phyloP scores from a whole-genome alignment of 2,329 filamentous ascomycete genomes.

The Sporothrix globosa region DNA sequence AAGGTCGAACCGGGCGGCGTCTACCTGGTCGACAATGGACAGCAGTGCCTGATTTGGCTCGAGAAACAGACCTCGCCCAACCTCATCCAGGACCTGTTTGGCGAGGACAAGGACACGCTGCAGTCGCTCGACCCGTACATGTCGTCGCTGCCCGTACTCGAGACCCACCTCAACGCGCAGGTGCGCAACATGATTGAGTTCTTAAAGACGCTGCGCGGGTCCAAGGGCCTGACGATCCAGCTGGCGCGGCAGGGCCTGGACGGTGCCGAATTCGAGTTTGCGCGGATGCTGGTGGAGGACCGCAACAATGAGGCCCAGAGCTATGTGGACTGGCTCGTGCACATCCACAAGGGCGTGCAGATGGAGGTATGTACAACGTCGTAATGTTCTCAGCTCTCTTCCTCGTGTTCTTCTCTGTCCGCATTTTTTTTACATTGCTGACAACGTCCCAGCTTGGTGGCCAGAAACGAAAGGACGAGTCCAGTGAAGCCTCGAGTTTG shows the following conservation, averaged over 20 bases:
- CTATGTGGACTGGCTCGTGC: constrained; percentile 98
- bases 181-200: constrained; percentile 92
- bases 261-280: constrained; percentile 96
- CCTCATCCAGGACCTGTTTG: constrained; percentile 86
- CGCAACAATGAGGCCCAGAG: constrained; percentile 97
- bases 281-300: constrained; percentile 86
- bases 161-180: constrained; percentile 93
- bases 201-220: constrained; percentile 75
- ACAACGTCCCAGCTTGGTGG: constrained; percentile 59
- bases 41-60: constrained; percentile 88
- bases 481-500: constrained; percentile 48
- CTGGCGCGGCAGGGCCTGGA: constrained; percentile 90
- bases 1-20: constrained; percentile 90
- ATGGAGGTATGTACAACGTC: constrained; percentile 66
- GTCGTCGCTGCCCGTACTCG: constrained; percentile 76
- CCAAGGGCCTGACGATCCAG: constrained; percentile 86
- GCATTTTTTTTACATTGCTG: constrained; percentile 2
- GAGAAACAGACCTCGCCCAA: constrained; percentile 92
- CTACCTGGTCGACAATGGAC: constrained; percentile 94
- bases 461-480: constrained; percentile 69
- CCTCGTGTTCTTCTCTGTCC: constrained; percentile 25
- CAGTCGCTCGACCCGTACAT: constrained; percentile 80
- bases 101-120: constrained; percentile 70
- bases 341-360: constrained; percentile 90
- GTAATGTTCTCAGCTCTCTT: too few relatives aligned